These are phyloP conservation scores for Dentipellis sp. DNA, from an alignment of 768 basidiomycete species.

Conservation along the genomic window DNA sequence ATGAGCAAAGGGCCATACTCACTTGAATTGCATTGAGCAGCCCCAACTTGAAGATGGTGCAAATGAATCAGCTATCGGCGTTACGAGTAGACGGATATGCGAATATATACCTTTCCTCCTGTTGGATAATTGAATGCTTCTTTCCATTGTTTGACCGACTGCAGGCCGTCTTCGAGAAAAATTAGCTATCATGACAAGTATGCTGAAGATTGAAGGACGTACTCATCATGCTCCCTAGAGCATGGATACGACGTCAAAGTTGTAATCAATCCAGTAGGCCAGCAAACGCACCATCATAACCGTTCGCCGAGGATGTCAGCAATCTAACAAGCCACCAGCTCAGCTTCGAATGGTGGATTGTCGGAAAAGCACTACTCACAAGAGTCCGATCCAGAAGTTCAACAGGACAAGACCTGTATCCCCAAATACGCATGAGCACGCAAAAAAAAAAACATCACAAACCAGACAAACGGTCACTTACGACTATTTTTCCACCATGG, in stretches of 20 bases:
- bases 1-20: conserved; percentile 31
- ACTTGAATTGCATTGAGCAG: conserved; percentile 24
- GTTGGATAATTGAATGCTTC: conserved; percentile 19
- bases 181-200: not conserved
- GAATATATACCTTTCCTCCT: conserved; percentile 7
- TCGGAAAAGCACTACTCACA: conserved; percentile 2
- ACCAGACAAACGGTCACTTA: not conserved
- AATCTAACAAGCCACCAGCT: conserved; percentile 8
- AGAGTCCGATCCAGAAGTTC: conserved; percentile 17
- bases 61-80: no score
- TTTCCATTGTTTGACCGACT: conserved; percentile 22
- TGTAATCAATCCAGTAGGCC: not conserved
- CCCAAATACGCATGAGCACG: not conserved
- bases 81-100: no score
- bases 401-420: conserved; percentile 9
- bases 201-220: not conserved
- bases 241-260: not conserved
- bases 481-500: conserved; percentile 15
- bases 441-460: not conserved
- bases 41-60: conserved; percentile 15
- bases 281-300: conserved; percentile 19
- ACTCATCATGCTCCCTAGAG: conserved; percentile 16
- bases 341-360: not conserved
- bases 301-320: conserved; percentile 25
- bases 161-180: conserved; percentile 17